These are phyloP conservation scores for Galerina marginata DNA, from an alignment of 768 basidiomycete species.

Conservation along the genomic window DNA sequence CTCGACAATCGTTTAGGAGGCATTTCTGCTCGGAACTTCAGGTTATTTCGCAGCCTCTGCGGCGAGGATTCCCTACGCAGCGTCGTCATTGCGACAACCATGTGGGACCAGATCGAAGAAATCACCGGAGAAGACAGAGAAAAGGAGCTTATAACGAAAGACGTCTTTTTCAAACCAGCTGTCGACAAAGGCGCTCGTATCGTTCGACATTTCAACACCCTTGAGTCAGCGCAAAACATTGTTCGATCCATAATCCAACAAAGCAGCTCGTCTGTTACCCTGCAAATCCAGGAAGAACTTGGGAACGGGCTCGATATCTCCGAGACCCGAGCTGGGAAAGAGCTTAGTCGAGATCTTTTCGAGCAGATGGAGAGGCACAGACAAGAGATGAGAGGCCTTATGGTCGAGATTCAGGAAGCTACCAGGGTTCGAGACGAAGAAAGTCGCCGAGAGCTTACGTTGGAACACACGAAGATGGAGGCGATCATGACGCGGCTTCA, in stretches of 20 bases:
- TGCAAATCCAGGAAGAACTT: conserved; percentile 62
- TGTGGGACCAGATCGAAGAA: conserved; percentile 51
- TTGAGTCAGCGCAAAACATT: conserved; percentile 46
- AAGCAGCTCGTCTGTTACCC: conserved; percentile 37
- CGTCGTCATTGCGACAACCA: conserved; percentile 59
- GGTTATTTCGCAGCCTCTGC: conserved; percentile 58
- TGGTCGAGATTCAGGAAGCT: conserved; percentile 48
- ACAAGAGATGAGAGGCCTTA: conserved; percentile 52
- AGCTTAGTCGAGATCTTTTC: conserved; percentile 54
- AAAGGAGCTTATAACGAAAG: conserved; percentile 43
- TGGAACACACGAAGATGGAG: conserved; percentile 21
- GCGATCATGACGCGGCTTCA: conserved; percentile 19
- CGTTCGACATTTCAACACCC: conserved; percentile 45
- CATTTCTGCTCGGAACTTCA: conserved; percentile 55
- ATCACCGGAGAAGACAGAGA: conserved; percentile 50
- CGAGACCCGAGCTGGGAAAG: conserved; percentile 58
- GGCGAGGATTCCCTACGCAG: conserved; percentile 54
- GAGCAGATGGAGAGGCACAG: conserved; percentile 51
- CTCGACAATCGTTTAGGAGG: conserved; percentile 56
- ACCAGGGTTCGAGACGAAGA: conserved; percentile 24
- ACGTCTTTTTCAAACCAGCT: conserved; percentile 57
- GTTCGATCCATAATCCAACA: conserved; percentile 47
- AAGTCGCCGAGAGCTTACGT: conserved; percentile 20
- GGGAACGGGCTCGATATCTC: conserved; percentile 51
- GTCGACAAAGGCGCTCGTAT: conserved; percentile 54